These are phyloP conservation scores for Mentha longifolia DNA, from an alignment of 257 asterid species.

Conservation along the genomic window DNA sequence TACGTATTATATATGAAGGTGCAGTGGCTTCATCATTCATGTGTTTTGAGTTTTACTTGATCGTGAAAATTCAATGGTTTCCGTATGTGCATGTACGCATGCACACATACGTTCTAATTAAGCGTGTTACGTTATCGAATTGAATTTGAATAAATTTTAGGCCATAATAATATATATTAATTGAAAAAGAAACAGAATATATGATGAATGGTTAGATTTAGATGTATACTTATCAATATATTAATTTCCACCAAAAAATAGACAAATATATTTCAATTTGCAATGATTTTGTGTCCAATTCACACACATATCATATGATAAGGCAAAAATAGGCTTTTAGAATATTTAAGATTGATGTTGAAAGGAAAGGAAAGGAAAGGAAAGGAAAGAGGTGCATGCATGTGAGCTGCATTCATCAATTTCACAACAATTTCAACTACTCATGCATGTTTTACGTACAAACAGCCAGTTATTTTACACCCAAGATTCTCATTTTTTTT, in stretches of 20 bases:
- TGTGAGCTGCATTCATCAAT: conserved; percentile 44
- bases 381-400: conserved; percentile 26
- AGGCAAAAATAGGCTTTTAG: not conserved
- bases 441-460: conserved; percentile 17
- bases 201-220: not conserved
- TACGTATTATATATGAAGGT: not conserved
- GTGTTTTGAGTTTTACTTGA: not conserved
- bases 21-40: too few species aligned
- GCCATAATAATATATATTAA: not conserved
- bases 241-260: not conserved
- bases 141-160: not conserved
- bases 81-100: not conserved
- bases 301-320: not conserved
- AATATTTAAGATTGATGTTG: not conserved
- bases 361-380: not conserved
- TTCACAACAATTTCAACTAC: conserved; percentile 24
- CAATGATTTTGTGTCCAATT: not conserved
- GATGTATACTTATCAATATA: not conserved
- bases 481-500: not conserved
- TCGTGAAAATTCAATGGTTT: too few species aligned
- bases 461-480: not conserved
- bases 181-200: not conserved
- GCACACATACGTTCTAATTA: too few species aligned
- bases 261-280: not conserved
- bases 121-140: not conserved